These are phyloP conservation scores for Rhodotorula sp. DNA, from an alignment of 1,284 basidiomycete species.

Conservation along the genomic window DNA sequence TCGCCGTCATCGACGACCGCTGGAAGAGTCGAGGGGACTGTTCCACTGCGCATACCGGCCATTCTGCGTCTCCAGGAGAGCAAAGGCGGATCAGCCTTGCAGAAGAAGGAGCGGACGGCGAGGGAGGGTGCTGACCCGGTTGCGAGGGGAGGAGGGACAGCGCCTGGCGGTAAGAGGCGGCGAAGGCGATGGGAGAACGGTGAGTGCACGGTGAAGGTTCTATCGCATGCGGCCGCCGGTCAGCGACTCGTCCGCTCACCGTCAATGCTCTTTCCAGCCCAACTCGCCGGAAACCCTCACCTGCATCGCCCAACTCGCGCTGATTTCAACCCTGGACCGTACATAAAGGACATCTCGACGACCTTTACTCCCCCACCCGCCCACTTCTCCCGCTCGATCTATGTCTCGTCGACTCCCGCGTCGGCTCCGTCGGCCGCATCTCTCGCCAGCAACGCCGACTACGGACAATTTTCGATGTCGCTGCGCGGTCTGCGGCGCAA, in stretches of 20 bases:
- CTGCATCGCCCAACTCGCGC: constrained; percentile 25
- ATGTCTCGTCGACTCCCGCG: constrained; percentile 13
- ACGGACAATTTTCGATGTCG: constrained; percentile 31
- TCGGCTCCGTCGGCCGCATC: neutral
- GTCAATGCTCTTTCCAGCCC: constrained; percentile 11
- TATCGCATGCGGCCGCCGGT: too few relatives aligned
- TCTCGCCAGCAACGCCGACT: neutral
- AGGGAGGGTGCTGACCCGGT: neutral
- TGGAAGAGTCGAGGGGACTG: constrained; percentile 4
- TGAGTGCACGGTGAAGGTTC: neutral
- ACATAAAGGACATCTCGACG: constrained; percentile 16
- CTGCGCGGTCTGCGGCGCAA: constrained; percentile 20
- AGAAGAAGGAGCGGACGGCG: neutral
- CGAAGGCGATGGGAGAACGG: constrained; percentile 33
- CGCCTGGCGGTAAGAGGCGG: constrained; percentile 20
- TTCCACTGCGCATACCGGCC: constrained; percentile 30
- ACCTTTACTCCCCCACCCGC: constrained; percentile 30
- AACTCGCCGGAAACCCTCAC: constrained; percentile 36
- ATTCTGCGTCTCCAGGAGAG: constrained; percentile 10
- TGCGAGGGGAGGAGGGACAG: neutral
- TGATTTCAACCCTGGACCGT: constrained; percentile 27
- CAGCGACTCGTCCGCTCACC: too few relatives aligned
- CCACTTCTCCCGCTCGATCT: constrained; percentile 32
- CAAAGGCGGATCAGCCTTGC: constrained; percentile 8
- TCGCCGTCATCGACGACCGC: neutral